phyloP scores from a whole-genome alignment of 1,284 basidiomycete genomes.

The Neotropicomus parvogracilis region DNA sequence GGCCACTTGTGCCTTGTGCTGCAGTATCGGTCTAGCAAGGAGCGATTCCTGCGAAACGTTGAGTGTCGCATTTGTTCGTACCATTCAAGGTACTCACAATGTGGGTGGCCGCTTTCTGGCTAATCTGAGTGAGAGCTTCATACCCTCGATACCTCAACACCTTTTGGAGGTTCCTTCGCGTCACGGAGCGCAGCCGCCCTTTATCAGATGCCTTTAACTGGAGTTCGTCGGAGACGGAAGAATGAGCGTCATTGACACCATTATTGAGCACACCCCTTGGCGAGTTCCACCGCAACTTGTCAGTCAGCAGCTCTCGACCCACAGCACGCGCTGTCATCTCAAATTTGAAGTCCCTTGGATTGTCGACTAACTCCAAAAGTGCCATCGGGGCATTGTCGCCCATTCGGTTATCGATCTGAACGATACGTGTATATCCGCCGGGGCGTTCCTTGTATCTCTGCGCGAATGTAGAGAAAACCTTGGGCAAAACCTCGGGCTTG shows the following conservation, averaged over 20 bases:
- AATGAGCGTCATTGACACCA: constrained; percentile 45
- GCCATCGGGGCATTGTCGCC: constrained; percentile 95
- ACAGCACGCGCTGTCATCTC: constrained; percentile 82
- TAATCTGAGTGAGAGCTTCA: constrained; percentile 41
- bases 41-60: constrained; percentile 44
- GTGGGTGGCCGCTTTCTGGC: constrained; percentile 46
- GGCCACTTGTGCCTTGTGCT: constrained; percentile 24
- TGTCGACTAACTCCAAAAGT: constrained; percentile 92
- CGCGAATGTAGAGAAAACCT: constrained; percentile 80
- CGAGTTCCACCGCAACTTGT: constrained; percentile 44
- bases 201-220: constrained; percentile 38
- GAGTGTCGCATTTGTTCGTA: background rate
- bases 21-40: constrained; percentile 46
- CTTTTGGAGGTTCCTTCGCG: constrained; percentile 70
- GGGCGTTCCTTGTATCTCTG: constrained; percentile 79
- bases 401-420: constrained; percentile 81
- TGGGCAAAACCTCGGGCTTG: constrained; percentile 66
- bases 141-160: constrained; percentile 52
- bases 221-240: constrained; percentile 49
- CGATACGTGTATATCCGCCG: constrained; percentile 95
- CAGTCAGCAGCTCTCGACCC: constrained; percentile 71
- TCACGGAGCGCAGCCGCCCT: constrained; percentile 52
- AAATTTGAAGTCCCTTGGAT: constrained; percentile 83
- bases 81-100: constrained; percentile 38
- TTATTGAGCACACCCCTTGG: constrained; percentile 47